Percentiles rank a stretch among this genome's conserved stretches.
Evolutionary conservation across 352 stramenopile genomes (phyloP).

Genomic region (Blastocystis sp.): DNA sequence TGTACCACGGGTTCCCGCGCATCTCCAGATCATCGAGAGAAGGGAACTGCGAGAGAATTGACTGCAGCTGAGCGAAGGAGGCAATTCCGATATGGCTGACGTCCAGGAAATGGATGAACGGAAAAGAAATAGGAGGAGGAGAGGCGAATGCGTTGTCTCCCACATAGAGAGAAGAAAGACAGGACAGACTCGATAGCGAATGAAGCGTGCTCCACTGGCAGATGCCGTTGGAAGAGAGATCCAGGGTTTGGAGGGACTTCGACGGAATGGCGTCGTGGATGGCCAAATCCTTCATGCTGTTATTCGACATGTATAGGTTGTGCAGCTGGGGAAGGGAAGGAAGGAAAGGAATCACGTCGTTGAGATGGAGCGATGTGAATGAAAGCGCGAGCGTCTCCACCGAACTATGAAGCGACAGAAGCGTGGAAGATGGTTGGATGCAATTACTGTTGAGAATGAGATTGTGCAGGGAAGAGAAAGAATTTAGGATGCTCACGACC

Average conservation of each 20-base stretch:
- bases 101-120: too few species aligned
- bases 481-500: conserved; percentile 8
- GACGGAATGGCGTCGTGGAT: neutral
- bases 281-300: neutral
- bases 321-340: conserved; percentile 16
- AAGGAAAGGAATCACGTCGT: conserved; percentile 28
- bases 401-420: neutral
- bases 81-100: conserved; percentile 1
- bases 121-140: too few species aligned
- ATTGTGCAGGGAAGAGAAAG: conserved; percentile 7
- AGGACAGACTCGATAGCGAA: neutral
- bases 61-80: neutral
- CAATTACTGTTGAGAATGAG: conserved; percentile 33
- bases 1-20: conserved; percentile 1
- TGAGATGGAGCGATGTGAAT: conserved; percentile 23
- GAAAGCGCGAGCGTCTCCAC: conserved; percentile 28
- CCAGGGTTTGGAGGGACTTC: conserved; percentile 11
- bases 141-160: neutral
- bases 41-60: conserved; percentile 10
- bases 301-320: conserved; percentile 9
- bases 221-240: conserved; percentile 19
- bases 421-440: neutral
- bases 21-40: conserved; percentile 19
- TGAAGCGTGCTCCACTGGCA: neutral
- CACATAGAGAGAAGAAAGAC: conserved; percentile 12